Conservation (phyloP, 2,329 filamentous ascomycete genomes). For the Chrysoporthe austroafricana region DNA sequence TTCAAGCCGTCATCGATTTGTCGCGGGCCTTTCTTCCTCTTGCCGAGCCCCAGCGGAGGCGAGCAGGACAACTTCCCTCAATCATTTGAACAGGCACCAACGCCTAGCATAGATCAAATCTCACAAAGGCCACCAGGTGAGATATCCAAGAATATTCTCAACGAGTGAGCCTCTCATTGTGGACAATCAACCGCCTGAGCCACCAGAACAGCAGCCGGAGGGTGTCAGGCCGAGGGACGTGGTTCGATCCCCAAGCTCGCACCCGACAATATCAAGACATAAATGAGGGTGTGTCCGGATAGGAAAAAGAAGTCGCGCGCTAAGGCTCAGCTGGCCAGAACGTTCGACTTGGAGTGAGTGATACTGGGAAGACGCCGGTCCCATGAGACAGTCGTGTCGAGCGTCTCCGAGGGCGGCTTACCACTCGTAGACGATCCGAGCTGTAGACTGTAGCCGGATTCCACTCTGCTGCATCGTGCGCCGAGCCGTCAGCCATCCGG, state of each 20-base stretch:
- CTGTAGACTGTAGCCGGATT: background rate
- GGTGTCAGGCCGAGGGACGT: background rate
- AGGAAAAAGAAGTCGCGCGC: too few species aligned
- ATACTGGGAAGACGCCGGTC: background rate
- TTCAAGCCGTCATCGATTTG: background rate
- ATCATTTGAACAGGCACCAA: too few species aligned
- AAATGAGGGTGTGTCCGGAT: background rate
- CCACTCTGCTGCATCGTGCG: background rate
- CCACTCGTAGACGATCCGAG: background rate
- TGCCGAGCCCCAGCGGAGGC: background rate
- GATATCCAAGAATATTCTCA: background rate
- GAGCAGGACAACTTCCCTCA: background rate
- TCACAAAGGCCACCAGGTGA: too few species aligned
- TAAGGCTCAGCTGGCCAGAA: too few species aligned
- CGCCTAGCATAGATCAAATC: too few species aligned
- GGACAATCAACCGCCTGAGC: background rate
- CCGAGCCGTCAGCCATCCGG: background rate
- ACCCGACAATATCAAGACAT: background rate
- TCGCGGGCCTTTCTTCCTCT: background rate
- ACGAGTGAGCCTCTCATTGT: background rate
- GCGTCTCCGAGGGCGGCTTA: background rate
- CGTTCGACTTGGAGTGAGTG: background rate
- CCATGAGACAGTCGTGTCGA: background rate
- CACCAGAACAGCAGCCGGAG: background rate
- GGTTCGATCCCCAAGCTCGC: background rate